Conservation (phyloP, 331 rosid species). For the Spiraea crenata region DNA sequence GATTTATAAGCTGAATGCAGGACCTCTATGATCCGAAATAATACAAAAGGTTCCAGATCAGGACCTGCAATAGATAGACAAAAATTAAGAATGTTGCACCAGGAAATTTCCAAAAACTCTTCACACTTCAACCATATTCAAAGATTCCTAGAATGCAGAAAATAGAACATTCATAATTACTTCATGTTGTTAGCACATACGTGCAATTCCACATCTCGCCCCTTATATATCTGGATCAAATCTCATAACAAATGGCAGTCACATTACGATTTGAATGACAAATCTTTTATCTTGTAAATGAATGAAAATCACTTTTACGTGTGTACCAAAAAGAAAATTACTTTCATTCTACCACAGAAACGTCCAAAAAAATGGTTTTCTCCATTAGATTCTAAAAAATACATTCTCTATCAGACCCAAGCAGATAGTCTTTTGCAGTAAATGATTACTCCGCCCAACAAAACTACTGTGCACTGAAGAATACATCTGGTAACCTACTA, state of each 20-base stretch:
- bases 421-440: neutral
- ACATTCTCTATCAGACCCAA: neutral
- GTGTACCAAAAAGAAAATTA: neutral
- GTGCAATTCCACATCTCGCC: neutral
- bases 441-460: neutral
- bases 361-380: neutral
- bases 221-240: neutral
- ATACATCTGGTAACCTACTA: neutral
- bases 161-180: neutral
- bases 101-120: neutral
- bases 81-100: neutral
- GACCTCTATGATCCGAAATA: slow-evolving; percentile 60
- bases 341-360: neutral
- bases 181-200: neutral
- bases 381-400: neutral
- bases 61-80: slow-evolving; percentile 50
- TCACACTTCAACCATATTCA: neutral
- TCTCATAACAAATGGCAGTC: slow-evolving; percentile 3
- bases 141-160: neutral
- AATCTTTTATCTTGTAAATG: neutral
- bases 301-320: neutral
- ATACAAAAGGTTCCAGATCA: slow-evolving; percentile 48
- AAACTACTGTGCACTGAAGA: neutral
- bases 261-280: neutral
- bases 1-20: slow-evolving; percentile 61